Conservation (phyloP, 1,284 basidiomycete genomes). For the Tilletia caries region DNA sequence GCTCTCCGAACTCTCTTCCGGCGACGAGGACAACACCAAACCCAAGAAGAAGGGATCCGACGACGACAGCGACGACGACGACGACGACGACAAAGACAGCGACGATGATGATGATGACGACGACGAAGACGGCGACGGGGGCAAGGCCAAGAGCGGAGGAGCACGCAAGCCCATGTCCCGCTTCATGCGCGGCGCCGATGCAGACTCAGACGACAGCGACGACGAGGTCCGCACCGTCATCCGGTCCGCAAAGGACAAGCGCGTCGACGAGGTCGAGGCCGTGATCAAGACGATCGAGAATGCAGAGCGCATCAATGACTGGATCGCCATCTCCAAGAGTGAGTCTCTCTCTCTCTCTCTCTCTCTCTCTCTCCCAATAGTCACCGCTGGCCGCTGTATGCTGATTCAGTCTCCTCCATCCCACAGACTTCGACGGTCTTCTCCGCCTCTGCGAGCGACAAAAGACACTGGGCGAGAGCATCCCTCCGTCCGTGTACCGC, state of each 20-base stretch:
- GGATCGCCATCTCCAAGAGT: slow-evolving; percentile 88
- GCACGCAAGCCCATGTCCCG: slow-evolving; percentile 38
- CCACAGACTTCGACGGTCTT: slow-evolving; percentile 90
- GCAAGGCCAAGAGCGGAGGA: slow-evolving; percentile 2
- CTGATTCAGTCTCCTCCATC: neutral
- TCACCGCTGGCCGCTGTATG: too few species aligned
- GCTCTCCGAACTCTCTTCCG: slow-evolving; percentile 46
- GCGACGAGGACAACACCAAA: slow-evolving; percentile 35
- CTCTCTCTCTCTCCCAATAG: neutral
- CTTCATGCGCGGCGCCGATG: slow-evolving; percentile 50
- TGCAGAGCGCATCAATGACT: slow-evolving; percentile 86
- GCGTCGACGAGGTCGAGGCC: slow-evolving; percentile 80
- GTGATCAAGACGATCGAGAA: slow-evolving; percentile 89
- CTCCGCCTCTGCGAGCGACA: slow-evolving; percentile 83
- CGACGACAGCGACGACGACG: slow-evolving; percentile 34
- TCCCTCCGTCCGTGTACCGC: slow-evolving; percentile 82
- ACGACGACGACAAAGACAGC: slow-evolving; percentile 25
- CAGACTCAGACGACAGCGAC: slow-evolving; percentile 62
- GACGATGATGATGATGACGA: slow-evolving; percentile 21
- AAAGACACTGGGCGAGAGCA: slow-evolving; percentile 74
- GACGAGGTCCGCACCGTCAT: slow-evolving; percentile 70
- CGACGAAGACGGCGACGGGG: slow-evolving; percentile 1
- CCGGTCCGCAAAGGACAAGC: slow-evolving; percentile 81
- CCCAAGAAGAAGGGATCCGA: slow-evolving; percentile 30
- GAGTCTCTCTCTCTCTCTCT: slow-evolving; percentile 22